A percentile compares a stretch with the other conserved stretches of the same genome.
phyloP scores from a whole-genome alignment of 371 early-diverging fungal genomes.

The Batkoa obscura region DNA sequence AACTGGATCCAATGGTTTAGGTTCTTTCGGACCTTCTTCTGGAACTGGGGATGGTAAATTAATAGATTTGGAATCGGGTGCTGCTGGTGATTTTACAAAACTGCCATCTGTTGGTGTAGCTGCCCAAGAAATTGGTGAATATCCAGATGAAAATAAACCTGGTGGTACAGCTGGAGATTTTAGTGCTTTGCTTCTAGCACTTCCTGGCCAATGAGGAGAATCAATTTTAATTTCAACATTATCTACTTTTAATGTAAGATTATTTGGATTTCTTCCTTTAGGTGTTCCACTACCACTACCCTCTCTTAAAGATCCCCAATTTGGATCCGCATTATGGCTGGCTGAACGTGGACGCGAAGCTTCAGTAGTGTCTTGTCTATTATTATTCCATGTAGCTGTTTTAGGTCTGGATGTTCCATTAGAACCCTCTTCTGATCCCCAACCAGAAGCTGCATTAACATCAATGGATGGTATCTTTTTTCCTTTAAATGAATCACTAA shows the following conservation, averaged over 20 bases:
- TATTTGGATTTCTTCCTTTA: background rate
- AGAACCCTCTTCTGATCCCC: background rate
- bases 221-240: background rate
- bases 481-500: background rate
- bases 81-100: background rate
- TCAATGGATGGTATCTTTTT: slow-evolving; percentile 2
- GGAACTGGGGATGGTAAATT: background rate
- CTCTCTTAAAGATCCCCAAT: background rate
- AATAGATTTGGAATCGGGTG: background rate
- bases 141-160: background rate
- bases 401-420: background rate
- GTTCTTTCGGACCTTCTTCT: background rate
- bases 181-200: background rate
- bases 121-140: background rate
- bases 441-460: background rate
- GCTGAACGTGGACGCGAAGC: background rate
- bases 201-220: background rate
- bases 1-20: background rate
- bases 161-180: slow-evolving; percentile 5
- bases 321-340: background rate
- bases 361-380: background rate
- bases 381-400: background rate
- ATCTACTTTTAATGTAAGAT: slow-evolving; percentile 2
- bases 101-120: background rate
- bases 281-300: background rate